Conservation (phyloP, 208 protist species). For the Sergeia podlipaevii region DNA sequence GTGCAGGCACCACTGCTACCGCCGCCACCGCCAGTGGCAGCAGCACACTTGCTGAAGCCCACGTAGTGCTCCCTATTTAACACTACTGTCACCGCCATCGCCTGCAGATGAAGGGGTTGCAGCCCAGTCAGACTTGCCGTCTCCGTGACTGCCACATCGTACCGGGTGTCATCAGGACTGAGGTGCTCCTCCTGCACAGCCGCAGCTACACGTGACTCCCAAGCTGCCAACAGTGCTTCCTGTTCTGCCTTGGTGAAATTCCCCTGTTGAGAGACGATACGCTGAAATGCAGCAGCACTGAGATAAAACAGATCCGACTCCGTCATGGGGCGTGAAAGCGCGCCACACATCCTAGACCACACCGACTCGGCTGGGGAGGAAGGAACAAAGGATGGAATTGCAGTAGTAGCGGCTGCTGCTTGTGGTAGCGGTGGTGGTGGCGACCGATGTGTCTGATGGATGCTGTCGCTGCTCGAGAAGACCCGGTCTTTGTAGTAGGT, state of each 20-base stretch:
- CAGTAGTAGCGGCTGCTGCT: too few species aligned
- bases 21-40: neutral
- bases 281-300: conserved; percentile 25
- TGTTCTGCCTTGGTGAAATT: conserved; percentile 23
- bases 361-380: too few species aligned
- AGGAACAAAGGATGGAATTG: too few species aligned
- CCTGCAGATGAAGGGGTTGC: conserved; percentile 51
- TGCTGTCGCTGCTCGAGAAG: too few species aligned
- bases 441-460: too few species aligned
- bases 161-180: conserved; percentile 32
- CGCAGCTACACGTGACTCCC: conserved; percentile 29
- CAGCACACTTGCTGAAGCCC: conserved; percentile 26
- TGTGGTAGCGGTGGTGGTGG: too few species aligned
- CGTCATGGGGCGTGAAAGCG: conserved; percentile 8
- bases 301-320: conserved; percentile 52
- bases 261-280: conserved; percentile 17
- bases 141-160: conserved; percentile 41
- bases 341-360: conserved; percentile 14
- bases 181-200: conserved; percentile 45
- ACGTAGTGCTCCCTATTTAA: conserved; percentile 56
- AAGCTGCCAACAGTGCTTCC: conserved; percentile 39
- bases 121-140: conserved; percentile 34
- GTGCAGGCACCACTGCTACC: neutral
- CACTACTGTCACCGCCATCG: conserved; percentile 29
- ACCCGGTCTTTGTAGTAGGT: too few species aligned